These are phyloP conservation scores for Juncus effusus DNA, from an alignment of 176 grass and related monocot genomes.

Conservation along the genomic window DNA sequence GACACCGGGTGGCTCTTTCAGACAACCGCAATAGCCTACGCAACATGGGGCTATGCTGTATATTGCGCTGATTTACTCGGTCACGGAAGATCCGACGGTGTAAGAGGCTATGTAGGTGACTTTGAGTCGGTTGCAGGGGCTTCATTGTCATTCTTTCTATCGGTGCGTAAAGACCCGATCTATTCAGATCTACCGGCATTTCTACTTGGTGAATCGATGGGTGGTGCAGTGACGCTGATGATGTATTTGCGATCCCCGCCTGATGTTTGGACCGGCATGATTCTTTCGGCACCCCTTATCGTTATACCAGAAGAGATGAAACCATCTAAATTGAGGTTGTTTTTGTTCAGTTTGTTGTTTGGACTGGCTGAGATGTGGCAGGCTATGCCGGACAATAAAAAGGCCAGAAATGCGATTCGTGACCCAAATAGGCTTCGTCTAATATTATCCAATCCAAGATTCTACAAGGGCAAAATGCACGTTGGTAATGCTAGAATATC, in stretches of 20 bases:
- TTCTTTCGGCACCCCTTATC: conserved; percentile 63
- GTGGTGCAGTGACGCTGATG: conserved; percentile 49
- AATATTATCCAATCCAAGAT: conserved; percentile 51
- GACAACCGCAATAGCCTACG: conserved; percentile 47
- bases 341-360: conserved; percentile 63
- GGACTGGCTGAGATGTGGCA: conserved; percentile 66
- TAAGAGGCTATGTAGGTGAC: conserved; percentile 55
- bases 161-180: conserved; percentile 25
- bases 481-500: conserved; percentile 25
- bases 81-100: conserved; percentile 57
- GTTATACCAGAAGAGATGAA: conserved; percentile 58
- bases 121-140: conserved; percentile 51
- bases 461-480: conserved; percentile 39
- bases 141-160: conserved; percentile 61
- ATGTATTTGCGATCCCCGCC: conserved; percentile 52
- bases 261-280: conserved; percentile 48
- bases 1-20: conserved; percentile 75
- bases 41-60: conserved; percentile 55
- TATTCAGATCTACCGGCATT: conserved; percentile 47
- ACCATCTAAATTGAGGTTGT: conserved; percentile 45
- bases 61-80: conserved; percentile 73
- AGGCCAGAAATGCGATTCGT: conserved; percentile 47
- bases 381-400: conserved; percentile 59
- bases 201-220: conserved; percentile 76
- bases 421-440: conserved; percentile 38